Percentiles rank a stretch among this genome's conserved stretches.
phyloP scores from a whole-genome alignment of 441 rosid genomes.

The Adansonia gregorii region DNA sequence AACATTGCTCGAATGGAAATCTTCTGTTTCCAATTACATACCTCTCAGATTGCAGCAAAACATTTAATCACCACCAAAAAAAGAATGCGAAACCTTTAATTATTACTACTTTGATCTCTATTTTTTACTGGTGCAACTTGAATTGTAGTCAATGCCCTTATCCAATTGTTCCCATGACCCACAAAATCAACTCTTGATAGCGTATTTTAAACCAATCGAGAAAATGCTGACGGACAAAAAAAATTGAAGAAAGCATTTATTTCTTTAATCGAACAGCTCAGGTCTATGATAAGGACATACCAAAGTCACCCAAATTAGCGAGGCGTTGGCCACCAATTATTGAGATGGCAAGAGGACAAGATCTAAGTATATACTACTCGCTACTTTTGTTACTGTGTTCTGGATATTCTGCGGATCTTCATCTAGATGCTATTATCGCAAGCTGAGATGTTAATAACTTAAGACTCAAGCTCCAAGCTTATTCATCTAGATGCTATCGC shows the following conservation, averaged over 20 bases:
- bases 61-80: conserved; percentile 7
- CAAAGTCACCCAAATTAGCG: not conserved
- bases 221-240: not conserved
- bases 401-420: conserved; percentile 14
- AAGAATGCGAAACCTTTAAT: not conserved
- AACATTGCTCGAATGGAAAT: not conserved
- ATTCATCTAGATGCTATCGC: too few species aligned
- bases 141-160: not conserved
- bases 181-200: not conserved
- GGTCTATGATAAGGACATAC: not conserved
- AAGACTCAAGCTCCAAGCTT: too few species aligned
- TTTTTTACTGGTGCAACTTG: not conserved
- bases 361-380: not conserved
- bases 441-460: too few species aligned
- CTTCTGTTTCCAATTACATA: conserved; percentile 8
- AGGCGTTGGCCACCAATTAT: conserved; percentile 1
- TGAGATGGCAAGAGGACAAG: conserved; percentile 21
- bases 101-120: not conserved
- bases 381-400: not conserved
- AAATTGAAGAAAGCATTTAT: not conserved
- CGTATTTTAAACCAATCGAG: not conserved
- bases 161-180: not conserved
- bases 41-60: not conserved
- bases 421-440: too few species aligned
- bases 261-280: conserved; percentile 8